Evolutionary conservation across 1,284 basidiomycete genomes (phyloP), one percentile per base, ranked within the genome.

Genomic region (Kalmanozyma brasiliensis): DNA sequence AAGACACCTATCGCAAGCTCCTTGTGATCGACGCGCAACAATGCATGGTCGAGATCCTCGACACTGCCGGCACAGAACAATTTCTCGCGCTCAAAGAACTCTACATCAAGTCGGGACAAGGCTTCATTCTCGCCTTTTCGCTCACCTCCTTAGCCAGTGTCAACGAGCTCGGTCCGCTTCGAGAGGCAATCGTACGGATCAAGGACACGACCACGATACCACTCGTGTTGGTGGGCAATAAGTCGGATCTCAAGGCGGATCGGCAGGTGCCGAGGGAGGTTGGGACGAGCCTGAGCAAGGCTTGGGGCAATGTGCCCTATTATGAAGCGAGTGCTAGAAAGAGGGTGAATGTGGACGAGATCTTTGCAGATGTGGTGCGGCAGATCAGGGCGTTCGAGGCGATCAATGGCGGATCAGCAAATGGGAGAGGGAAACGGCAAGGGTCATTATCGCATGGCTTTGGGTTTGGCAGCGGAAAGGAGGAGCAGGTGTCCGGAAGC

Each of bases 41-140:
- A 29, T 77, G 72, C 33, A 48, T 77, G 34, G 72, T 79, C 22
- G 77, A 79, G 36, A 75, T 79, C 36, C 53, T 79, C 34, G 77
- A 79, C 34, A 79, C 77, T 0, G 77, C 77, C 13, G 77, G 77
- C 8, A 76, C 76, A 7, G 77, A 79, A 34, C 76, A 79, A 45
- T 79, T 78, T 48, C 67, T 76, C 36, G 77, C 77, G 14, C 70
- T 79, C 33, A 76, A 77, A 40, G 77, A 79, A 37, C 66, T 77
- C 32, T 78, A 78, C 52, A 78, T 79, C 65, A 73, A 73, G 34
- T 61, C 52, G 6, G 77, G 77, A 1, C 66, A 79, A 30, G 77
- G 74, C 17, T 79, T 79, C 47, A 44, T 79, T 22, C 62, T 79
- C 37, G 77, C 76, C 52, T 79, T 77, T 29, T 77, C 74, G 9